Evolutionary conservation across 1,139 yeast species (phyloP).

Genomic region (Sugiyamaella paludigena): DNA sequence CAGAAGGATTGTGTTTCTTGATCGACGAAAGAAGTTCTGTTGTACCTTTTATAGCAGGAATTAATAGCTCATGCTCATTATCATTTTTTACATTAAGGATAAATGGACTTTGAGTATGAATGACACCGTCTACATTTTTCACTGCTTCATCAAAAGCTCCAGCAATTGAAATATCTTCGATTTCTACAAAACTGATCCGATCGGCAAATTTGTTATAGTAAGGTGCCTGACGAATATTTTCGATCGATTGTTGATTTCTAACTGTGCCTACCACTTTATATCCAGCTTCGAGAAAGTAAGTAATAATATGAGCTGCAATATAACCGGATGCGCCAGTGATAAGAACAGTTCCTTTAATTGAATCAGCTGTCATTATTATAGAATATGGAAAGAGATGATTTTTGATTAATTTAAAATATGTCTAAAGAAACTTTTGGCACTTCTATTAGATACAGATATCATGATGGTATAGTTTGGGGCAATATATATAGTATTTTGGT

Average conservation of each 20-base stretch:
- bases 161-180: conserved; percentile 47
- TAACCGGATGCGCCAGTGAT: conserved; percentile 61
- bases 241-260: conserved; percentile 2
- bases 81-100: conserved; percentile 44
- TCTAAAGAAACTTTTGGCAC: no score
- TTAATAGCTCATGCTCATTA: conserved; percentile 40
- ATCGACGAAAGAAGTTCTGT: conserved; percentile 44
- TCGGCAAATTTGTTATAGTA: conserved; percentile 9
- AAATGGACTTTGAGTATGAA: conserved; percentile 63
- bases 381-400: no score
- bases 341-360: conserved; percentile 34
- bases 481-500: no score
- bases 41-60: conserved; percentile 55
- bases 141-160: conserved; percentile 55
- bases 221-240: background rate
- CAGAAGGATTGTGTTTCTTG: conserved; percentile 45
- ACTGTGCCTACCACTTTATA: conserved; percentile 3
- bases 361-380: no score
- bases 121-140: conserved; percentile 49
- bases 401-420: no score
- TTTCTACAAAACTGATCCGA: conserved; percentile 47
- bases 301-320: conserved; percentile 51
- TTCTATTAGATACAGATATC: no score
- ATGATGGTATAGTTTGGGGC: no score
- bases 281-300: conserved; percentile 30